Conservation (phyloP, 1,139 yeast species). For the Debaryomycetaceae sp. region DNA sequence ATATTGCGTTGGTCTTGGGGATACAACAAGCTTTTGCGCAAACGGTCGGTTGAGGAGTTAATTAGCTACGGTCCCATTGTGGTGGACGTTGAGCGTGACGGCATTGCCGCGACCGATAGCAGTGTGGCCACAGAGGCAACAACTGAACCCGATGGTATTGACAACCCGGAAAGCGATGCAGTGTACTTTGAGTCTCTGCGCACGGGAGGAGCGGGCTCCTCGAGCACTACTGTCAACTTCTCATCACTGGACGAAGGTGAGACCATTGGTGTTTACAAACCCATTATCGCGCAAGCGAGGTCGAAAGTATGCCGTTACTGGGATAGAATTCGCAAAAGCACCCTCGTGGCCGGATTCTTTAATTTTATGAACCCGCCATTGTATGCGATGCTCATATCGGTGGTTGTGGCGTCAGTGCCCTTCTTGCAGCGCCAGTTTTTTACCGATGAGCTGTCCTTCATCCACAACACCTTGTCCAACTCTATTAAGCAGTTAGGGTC, state of each 20-base stretch:
- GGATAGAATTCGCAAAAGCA: constrained; percentile 9
- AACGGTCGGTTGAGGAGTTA: constrained; percentile 41
- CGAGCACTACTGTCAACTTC: constrained; percentile 1
- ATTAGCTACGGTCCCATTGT: too few species aligned
- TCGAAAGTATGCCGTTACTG: constrained; percentile 5
- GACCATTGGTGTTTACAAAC: constrained; percentile 4
- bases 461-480: constrained; percentile 71
- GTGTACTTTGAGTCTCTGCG: too few species aligned
- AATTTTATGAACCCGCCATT: constrained; percentile 89
- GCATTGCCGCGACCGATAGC: too few species aligned
- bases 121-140: too few species aligned
- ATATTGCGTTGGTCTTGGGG: constrained; percentile 91
- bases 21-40: constrained; percentile 65
- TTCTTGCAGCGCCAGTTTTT: constrained; percentile 63
- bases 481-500: constrained; percentile 78
- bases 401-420: constrained; percentile 80
- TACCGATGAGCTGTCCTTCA: constrained; percentile 44
- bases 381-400: constrained; percentile 83
- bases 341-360: constrained; percentile 22
- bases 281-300: constrained; percentile 2
- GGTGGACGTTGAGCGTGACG: too few species aligned
- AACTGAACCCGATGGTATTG: too few species aligned
- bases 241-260: constrained; percentile 5
- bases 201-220: too few species aligned
- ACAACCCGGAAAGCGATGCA: too few species aligned